These are phyloP conservation scores for Penicillium freii DNA, from an alignment of 2,329 filamentous ascomycete species.

Conservation along the genomic window DNA sequence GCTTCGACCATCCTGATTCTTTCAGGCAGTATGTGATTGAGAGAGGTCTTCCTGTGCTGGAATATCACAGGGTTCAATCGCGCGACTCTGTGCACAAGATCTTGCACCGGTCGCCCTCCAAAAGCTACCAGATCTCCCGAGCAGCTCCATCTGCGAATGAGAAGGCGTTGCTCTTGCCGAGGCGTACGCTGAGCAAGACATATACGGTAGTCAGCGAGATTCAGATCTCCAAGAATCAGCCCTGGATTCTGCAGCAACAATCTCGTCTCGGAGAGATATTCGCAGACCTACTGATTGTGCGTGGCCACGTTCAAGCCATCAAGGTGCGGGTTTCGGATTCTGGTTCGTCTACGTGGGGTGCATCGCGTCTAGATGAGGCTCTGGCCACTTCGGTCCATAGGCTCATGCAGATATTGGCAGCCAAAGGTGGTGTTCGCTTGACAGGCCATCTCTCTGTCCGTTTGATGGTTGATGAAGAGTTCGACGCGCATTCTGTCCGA, in stretches of 20 bases:
- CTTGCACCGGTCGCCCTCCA: constrained; percentile 46
- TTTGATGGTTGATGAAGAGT: constrained; percentile 59
- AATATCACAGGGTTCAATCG: constrained; percentile 55
- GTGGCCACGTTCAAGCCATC: constrained; percentile 64
- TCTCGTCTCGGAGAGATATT: constrained; percentile 66
- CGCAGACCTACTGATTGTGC: constrained; percentile 68
- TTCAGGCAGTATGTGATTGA: constrained; percentile 61
- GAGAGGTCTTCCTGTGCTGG: constrained; percentile 55
- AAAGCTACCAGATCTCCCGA: constrained; percentile 63
- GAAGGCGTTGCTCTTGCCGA: constrained; percentile 58
- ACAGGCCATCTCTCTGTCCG: constrained; percentile 73
- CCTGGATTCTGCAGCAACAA: constrained; percentile 70
- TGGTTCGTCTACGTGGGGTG: constrained; percentile 65
- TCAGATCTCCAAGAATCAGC: constrained; percentile 52
- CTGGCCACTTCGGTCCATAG: constrained; percentile 60
- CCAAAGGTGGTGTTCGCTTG: constrained; percentile 49
- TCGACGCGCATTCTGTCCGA: constrained; percentile 32
- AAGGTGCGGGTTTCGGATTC: constrained; percentile 63
- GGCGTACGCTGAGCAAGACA: constrained; percentile 53
- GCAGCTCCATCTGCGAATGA: constrained; percentile 49
- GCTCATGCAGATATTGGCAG: constrained; percentile 62
- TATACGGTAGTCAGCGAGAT: constrained; percentile 55
- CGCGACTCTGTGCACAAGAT: constrained; percentile 54
- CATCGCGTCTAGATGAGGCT: constrained; percentile 54
- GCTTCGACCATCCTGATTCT: constrained; percentile 62